A percentile compares a stretch with the other conserved stretches of the same genome.
phyloP scores from a whole-genome alignment of 2,329 filamentous ascomycete genomes.

The Magnaporthiopsis rhizophila region DNA sequence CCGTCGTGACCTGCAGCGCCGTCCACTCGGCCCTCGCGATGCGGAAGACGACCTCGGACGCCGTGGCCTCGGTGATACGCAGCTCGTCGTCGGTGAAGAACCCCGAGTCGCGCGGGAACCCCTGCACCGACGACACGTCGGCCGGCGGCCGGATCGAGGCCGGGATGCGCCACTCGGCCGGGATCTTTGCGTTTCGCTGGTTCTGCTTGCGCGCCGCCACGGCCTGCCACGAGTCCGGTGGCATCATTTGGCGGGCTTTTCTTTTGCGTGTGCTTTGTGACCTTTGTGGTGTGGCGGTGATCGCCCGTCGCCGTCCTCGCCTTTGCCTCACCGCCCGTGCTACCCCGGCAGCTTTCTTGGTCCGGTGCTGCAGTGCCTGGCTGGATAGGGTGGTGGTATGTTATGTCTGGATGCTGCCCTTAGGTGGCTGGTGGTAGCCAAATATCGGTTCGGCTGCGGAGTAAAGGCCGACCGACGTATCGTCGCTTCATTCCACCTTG shows the following conservation, averaged over 20 bases:
- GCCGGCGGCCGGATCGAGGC: neutral
- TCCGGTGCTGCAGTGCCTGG: no score
- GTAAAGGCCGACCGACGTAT: neutral
- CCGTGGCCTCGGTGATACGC: neutral
- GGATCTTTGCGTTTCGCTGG: neutral
- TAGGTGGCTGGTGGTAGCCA: neutral
- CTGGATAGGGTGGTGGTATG: no score
- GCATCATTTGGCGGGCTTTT: neutral
- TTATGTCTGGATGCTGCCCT: neutral
- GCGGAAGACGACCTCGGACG: neutral
- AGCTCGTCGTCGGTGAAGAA: neutral
- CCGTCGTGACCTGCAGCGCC: slow-evolving; percentile 9
- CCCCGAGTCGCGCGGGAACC: neutral
- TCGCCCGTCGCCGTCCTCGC: neutral
- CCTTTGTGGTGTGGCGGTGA: neutral
- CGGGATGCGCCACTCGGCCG: neutral
- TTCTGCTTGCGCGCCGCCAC: neutral
- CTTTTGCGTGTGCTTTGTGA: neutral
- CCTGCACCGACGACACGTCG: neutral
- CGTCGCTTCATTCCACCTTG: neutral
- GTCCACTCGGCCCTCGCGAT: neutral
- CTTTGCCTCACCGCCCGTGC: neutral
- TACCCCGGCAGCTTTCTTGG: neutral
- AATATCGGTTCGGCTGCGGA: neutral
- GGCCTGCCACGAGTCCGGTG: neutral